Base-by-base conservation (phyloP, 148 eudicot species). In the Fagopyrum esculentum region DNA sequence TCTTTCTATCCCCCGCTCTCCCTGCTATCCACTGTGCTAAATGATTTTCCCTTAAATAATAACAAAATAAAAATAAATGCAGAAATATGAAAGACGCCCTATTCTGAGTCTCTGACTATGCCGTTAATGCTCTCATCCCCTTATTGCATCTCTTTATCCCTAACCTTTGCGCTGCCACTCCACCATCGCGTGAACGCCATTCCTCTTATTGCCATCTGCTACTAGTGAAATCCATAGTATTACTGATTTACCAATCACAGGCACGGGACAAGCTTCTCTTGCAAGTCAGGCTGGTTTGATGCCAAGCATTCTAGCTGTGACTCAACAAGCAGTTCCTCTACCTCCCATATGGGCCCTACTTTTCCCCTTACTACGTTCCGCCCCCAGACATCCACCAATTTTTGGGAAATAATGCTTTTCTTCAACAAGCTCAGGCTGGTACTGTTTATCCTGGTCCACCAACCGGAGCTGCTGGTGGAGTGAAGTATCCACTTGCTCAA, bases 351-450 rank as follows among this genome's bases (percentile, higher is more conserved):
- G 89, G 87, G 56, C 98, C 81, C 77, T 93, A 89, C 81, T 80
- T 83, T 75, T 69, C 93, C 73, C 96, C 93, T 11, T 86, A 74
- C 73, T 89, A 86, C 68, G 83, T 83, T 77, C 93, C 93, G 45
- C 87, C 90, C 63, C 90, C 90, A 54, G 81, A 89, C 47, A 76
- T 93, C 69, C 93, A 93, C 77, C 98, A 89, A 59, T 90, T 80
- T 82, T 84, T 93, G 46, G 76, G 88, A 76, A 90, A 85, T 70
- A 83, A 87, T 75, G 84, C 87, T 48, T 90, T 86, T 72, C 88
- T 88, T 17, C 96, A 88, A 79, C 98, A 89, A 77, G 88, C 86
- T 82, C 98, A 87, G 82, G 76, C 82, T 48, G 92, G 90, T 52
- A 81, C 74, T 78, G 73, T 87, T 46, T 87, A 93, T 80, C 92